Base-by-base conservation (phyloP, 2,329 filamentous ascomycete species). In the Phaeomoniella chlamydospora region DNA sequence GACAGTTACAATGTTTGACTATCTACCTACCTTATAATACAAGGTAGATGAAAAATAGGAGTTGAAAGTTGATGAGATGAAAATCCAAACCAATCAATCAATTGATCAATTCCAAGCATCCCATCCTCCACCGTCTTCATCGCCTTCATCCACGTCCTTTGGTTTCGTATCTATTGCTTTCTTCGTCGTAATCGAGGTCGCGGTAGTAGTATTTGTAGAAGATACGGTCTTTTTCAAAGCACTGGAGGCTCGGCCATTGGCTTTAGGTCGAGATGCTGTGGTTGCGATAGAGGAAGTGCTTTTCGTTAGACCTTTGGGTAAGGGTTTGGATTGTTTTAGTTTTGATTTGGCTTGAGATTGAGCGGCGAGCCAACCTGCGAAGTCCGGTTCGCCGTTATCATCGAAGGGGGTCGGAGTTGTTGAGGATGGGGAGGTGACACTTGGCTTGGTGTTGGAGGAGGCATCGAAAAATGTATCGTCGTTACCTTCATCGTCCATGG, bases 301-400 rank as follows among this genome's bases (percentile, higher is more conserved):
- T 57, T 92, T 94, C 2, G 66, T 61, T 16, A 96, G 55, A 0
- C 88, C 88, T 58, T 93, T 98, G 0, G 88, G 87, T 37, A 96
- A 53, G 2, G 78, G 62, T 45, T 82, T 90, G 22, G 22, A 26
- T 47, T 68, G 62, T 45, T 82, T 90, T 6, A n/a, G n/a, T 47
- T 68, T 70, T 2, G 58, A 48, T 61, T 92, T 94, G 43, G 80
- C 73, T 43, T 78, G 70, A 4, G 80, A 75, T 53, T 94, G 85
- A 10, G 87, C 86, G 10, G 84, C 86, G 15, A 96, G 59, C 87
- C 90, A 96, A 4, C 86, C 87, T 4, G 86, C 88, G 57, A 98
- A 96, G 55, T 96, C 90, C 0, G 88, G 88, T 55, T 98, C 88
- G 2, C 79, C 77, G 16, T 81, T 77, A 46, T 94, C 86, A 40